phyloP scores from a whole-genome alignment of 306 rosid genomes.

The Medicago lupulina region DNA sequence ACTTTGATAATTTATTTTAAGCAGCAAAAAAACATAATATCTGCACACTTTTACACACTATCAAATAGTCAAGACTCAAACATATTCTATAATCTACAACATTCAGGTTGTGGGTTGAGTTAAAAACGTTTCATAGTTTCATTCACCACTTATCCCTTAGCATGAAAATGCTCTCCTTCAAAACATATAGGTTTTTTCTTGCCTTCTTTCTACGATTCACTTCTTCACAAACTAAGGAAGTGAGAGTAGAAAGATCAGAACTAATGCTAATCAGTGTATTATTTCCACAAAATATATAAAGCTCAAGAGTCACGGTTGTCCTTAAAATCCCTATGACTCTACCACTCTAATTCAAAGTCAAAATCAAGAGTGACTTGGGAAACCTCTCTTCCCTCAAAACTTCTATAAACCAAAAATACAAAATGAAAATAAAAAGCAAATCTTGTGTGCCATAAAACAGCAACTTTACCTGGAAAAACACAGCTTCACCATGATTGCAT shows the following conservation, averaged over 20 bases:
- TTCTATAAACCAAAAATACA: constrained; percentile 10
- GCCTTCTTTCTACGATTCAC: constrained; percentile 6
- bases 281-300: not conserved
- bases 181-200: not conserved
- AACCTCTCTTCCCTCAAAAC: not conserved
- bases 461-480: constrained; percentile 83
- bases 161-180: not conserved
- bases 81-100: constrained; percentile 1
- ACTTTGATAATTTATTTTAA: not conserved
- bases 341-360: not conserved
- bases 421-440: constrained; percentile 1
- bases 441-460: not conserved
- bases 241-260: not conserved
- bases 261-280: constrained; percentile 20
- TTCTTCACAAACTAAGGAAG: constrained; percentile 15
- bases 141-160: constrained; percentile 15
- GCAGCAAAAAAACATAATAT: constrained; percentile 17
- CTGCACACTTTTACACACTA: not conserved
- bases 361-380: not conserved
- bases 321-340: not conserved
- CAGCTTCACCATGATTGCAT: constrained; percentile 99
- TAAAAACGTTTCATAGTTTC: not conserved
- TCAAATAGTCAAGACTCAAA: not conserved
- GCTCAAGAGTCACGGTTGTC: not conserved
- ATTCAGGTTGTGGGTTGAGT: constrained; percentile 8